Percentiles rank a stretch among this genome's conserved stretches.
These are phyloP conservation scores for Cenococcum geophilum DNA, from an alignment of 495 filamentous ascomycete species.

Conservation along the genomic window DNA sequence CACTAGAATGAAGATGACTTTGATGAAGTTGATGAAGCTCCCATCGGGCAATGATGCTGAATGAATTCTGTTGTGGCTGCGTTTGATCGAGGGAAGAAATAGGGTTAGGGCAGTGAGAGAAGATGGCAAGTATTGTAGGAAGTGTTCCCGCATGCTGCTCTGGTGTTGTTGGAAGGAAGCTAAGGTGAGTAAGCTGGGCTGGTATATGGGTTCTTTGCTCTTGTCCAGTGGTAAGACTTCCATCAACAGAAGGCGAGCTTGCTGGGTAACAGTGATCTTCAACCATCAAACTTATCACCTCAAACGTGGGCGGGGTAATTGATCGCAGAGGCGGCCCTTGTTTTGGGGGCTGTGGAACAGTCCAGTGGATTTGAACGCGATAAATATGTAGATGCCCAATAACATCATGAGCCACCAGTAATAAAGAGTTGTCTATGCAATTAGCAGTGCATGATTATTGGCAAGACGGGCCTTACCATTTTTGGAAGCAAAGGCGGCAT, in stretches of 20 bases:
- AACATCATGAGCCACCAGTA: constrained; percentile 34
- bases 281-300: constrained; percentile 18
- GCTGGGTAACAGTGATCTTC: constrained; percentile 28
- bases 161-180: constrained; percentile 35
- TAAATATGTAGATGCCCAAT: constrained; percentile 34
- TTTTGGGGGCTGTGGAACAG: constrained; percentile 21
- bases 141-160: constrained; percentile 39
- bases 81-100: constrained; percentile 39
- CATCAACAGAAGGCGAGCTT: constrained; percentile 9
- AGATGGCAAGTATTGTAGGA: constrained; percentile 63
- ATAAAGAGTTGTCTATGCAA: constrained; percentile 32
- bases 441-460: background rate
- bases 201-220: constrained; percentile 15
- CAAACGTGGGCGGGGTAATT: constrained; percentile 22
- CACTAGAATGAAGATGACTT: constrained; percentile 60
- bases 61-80: constrained; percentile 53
- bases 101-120: constrained; percentile 51
- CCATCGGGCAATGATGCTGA: constrained; percentile 72
- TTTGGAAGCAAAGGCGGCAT: constrained; percentile 72
- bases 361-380: constrained; percentile 39
- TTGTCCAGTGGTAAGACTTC: constrained; percentile 6
- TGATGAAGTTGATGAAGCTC: constrained; percentile 55
- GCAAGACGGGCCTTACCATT: constrained; percentile 45
- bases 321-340: constrained; percentile 17
- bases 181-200: constrained; percentile 33